phyloP scores from a whole-genome alignment of 805 yeast species.

The Cyberlindnera maclurae region DNA sequence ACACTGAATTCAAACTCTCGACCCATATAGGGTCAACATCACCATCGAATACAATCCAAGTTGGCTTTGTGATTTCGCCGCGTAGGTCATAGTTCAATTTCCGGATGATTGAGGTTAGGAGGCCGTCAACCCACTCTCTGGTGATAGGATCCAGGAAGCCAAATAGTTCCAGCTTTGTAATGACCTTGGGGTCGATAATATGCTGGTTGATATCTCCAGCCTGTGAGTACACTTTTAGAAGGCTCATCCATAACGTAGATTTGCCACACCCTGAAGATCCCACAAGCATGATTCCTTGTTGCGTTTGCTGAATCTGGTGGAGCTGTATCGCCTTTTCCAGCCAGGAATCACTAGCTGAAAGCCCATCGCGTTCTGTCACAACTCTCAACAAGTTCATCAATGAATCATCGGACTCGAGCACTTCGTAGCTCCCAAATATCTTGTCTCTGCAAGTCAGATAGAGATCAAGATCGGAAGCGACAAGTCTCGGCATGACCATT shows the following conservation, averaged over 20 bases:
- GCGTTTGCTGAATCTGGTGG: constrained; percentile 48
- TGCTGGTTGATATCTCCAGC: constrained; percentile 33
- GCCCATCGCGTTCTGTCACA: constrained; percentile 28
- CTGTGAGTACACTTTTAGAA: constrained; percentile 32
- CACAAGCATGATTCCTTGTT: constrained; percentile 76
- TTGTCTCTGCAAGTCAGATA: constrained; percentile 11
- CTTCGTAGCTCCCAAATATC: constrained; percentile 34
- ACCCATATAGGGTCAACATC: constrained; percentile 94
- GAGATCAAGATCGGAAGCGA: constrained; percentile 40
- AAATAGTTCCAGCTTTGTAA: constrained; percentile 56
- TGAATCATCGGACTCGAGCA: constrained; percentile 26
- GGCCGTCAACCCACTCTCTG: constrained; percentile 89
- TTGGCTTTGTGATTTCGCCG: constrained; percentile 47
- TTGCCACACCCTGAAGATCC: constrained; percentile 79
- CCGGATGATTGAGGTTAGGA: constrained; percentile 64
- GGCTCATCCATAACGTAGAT: constrained; percentile 42
- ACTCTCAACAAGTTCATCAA: constrained; percentile 24
- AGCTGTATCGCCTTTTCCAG: constrained; percentile 53
- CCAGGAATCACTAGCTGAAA: constrained; percentile 34
- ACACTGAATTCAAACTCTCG: constrained; percentile 80
- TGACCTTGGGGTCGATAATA: constrained; percentile 68
- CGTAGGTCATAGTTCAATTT: constrained; percentile 44
- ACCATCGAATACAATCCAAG: constrained; percentile 87
- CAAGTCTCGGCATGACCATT: constrained; percentile 62
- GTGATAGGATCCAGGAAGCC: constrained; percentile 72